Conservation (phyloP, 2,329 filamentous ascomycete genomes). For the Sclerotinia spermophila region DNA sequence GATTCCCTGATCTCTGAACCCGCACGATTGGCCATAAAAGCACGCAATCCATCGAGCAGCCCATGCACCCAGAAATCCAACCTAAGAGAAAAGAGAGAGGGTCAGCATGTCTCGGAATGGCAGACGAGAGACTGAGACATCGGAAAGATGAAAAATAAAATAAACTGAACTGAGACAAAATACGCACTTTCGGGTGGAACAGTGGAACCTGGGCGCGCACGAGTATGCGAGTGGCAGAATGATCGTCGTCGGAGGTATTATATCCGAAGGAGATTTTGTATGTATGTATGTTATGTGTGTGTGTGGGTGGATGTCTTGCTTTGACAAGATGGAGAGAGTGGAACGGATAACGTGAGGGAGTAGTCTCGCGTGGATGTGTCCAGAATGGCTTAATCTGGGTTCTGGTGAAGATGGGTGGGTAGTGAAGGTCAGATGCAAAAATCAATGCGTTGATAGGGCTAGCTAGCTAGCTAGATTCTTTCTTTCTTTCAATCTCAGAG, state of each 20-base stretch:
- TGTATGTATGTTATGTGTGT: no score
- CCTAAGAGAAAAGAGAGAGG: background rate
- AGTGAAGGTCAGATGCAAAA: background rate
- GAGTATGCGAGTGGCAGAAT: constrained; percentile 12
- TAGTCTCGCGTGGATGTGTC: background rate
- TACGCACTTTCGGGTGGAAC: constrained; percentile 18
- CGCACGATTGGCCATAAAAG: background rate
- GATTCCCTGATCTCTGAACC: constrained; percentile 5
- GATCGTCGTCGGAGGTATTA: constrained; percentile 9
- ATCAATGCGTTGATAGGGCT: background rate
- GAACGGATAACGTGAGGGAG: constrained; percentile 3
- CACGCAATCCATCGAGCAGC: background rate
- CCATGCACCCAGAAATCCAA: background rate
- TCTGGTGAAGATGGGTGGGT: background rate
- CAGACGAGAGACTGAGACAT: constrained; percentile 1
- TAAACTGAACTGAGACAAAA: constrained; percentile 14
- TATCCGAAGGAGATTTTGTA: constrained; percentile 19
- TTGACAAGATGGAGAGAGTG: background rate
- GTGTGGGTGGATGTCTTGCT: no score
- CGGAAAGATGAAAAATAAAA: constrained; percentile 2
- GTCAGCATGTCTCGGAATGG: constrained; percentile 16
- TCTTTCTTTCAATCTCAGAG: background rate
- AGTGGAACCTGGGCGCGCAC: constrained; percentile 13
- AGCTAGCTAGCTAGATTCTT: background rate
- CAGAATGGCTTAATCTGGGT: background rate